Evolutionary conservation across 2,329 filamentous ascomycete genomes (phyloP), one percentile per base, ranked within the genome.

Genomic region (Arthrobotrys conoides): DNA sequence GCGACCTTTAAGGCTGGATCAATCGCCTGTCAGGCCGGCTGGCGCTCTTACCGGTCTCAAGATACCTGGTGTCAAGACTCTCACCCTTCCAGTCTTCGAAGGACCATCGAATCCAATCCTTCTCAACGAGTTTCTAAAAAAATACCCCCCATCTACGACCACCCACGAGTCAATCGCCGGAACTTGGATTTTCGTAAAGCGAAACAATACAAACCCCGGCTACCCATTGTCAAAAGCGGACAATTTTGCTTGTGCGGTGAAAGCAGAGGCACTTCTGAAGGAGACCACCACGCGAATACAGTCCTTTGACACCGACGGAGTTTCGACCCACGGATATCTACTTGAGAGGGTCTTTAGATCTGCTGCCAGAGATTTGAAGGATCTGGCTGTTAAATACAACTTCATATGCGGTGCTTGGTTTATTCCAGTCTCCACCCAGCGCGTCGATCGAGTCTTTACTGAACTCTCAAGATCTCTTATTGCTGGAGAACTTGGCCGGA

Each of bases 391-490:
- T 10, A 38, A 33, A 14, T 18, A 69, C 24, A 41, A 53, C 20
- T 73, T 49, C 27, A 79, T 55, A 10, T 46, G 44, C 38, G 76
- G 76, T 16, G 67, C 44, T 9, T 79, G 76, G 76, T 69, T 69
- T 22, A 12, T 38, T 3, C 18, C 30, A 5, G 9, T 61, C n/a
- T 20, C 41, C 30, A 5, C n/a, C 12, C 3, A 6, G 4, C 44
- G 36, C 1, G 41, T 30, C 27, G 69, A 79, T 14, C 6, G 48
- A 18, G 3, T 73, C 14, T 79, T 73, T 53, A 1, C 18, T 4
- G 41, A 24, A 3, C 61, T 79, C 9, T 18, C 69, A 5, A 64
- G 20, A 22, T 69, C 55, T 18, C 38, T 79, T 18, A 64, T 79
- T 12, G 30, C 4, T 12, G 76, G 76, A 5, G 44, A 51, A 3